Base-by-base conservation (phyloP, 1,139 yeast species). In the Saccharomycopsis crataegensis region DNA sequence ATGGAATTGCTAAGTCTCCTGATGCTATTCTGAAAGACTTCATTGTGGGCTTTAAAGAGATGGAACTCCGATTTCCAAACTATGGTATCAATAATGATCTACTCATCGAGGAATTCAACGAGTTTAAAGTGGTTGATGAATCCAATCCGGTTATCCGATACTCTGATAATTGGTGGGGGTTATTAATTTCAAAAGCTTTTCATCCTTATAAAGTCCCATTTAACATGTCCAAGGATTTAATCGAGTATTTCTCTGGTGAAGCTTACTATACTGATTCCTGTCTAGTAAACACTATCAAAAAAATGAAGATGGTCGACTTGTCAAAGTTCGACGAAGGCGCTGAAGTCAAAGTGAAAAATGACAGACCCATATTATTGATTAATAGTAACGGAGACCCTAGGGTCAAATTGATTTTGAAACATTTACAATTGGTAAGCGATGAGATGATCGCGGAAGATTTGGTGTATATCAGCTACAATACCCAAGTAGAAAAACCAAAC, bases 321-420 rank as follows among this genome's bases (percentile, higher is more conserved):
- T 17, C 4, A 4, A 22, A 22, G 28, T 22, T 22, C 4, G 28
- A 22, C 28, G 28, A 12, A 8, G 42, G 32, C 14, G 12, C n/a
- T 8, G 28, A 34, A 67, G 69, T n/a, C 17, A 36, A 50, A 33
- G 40, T 53, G 6, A 66, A 66, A 1, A 62, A 65, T 17, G 65
- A 48, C 14, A 37, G 32, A 28, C 42, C 77, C 4, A 63, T 67
- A 1, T 52, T 79, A 16, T 74, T 79, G 1, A 73, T 78, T 1
- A 70, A 80, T 16, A 79, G 84, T 57, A 84, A 84, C 62, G 81
- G 88, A 0, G 90, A 84, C 63, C 72, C 77, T 1, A 63, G 82
- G 14, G 76, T 79, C 11, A 60, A 64, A 33, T 65, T 66, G 9
- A 65, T 82, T 0, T 59, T 83, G 47, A 62, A 74, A 48, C 75